These are phyloP conservation scores for Nicotiana benthamiana DNA, from an alignment of 257 asterid species.

Conservation along the genomic window DNA sequence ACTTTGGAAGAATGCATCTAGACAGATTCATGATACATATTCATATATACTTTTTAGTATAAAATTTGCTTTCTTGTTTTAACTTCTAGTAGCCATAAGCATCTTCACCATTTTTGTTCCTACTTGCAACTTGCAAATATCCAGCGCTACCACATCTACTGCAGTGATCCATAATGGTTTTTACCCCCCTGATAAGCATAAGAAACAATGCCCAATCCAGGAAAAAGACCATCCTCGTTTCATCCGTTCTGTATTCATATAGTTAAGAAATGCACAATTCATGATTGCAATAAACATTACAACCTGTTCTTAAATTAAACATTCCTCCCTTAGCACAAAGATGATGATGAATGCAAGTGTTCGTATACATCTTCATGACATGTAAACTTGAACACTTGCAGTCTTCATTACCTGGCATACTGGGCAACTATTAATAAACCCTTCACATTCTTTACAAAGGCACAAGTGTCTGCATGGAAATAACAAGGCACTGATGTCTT, in stretches of 20 bases:
- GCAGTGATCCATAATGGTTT: not conserved
- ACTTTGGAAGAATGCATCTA: not conserved
- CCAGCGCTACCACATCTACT: not conserved
- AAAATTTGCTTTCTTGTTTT: not conserved
- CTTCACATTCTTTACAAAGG: conserved; percentile 56
- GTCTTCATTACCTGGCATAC: conserved; percentile 63
- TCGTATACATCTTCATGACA: conserved; percentile 26
- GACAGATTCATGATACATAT: not conserved
- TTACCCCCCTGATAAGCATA: not conserved
- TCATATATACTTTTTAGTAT: not conserved
- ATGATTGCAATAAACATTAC: not conserved
- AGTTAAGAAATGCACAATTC: not conserved
- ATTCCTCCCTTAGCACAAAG: conserved; percentile 14
- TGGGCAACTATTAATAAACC: conserved; percentile 46
- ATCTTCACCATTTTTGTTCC: not conserved
- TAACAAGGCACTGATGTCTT: conserved; percentile 35
- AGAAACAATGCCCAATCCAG: not conserved
- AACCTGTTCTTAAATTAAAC: not conserved
- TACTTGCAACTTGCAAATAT: not conserved
- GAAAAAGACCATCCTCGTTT: not conserved
- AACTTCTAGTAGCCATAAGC: not conserved
- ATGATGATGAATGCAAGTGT: conserved; percentile 37
- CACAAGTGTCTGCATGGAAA: conserved; percentile 73
- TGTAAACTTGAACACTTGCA: conserved; percentile 58
- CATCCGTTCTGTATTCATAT: not conserved